Evolutionary conservation across 1,139 yeast species (phyloP), one percentile per base, ranked within the genome.

Genomic region (Geotrichum candidum): DNA sequence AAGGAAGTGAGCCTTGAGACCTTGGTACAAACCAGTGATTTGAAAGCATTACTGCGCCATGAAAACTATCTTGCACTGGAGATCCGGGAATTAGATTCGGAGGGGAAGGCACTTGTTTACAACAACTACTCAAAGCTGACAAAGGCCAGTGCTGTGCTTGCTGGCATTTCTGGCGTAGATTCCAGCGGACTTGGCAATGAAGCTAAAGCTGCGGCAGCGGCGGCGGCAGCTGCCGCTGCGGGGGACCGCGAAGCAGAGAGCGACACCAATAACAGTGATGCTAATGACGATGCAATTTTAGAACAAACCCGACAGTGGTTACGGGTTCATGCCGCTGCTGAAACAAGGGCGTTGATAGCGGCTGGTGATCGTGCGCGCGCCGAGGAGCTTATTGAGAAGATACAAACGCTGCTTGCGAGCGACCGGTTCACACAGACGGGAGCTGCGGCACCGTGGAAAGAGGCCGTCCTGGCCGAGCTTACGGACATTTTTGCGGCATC

Each of bases 41-140:
- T 74, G 31, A 66, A 69, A 60, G 68, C 65, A 10, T 67, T 77
- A 22, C 64, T 76, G 29, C 65, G 65, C 59, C 67, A 69, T 10
- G 77, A 73, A 53, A 75, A 72, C 62, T 67, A 68, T 58, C 68
- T 77, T 56, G 65, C 70, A 46, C 69, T 67, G 41, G 79, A 77
- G 52, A 69, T 76, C 38, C 67, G 73, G 31, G 70, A 74, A 4
- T 69, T 78, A 38, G 77, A 77, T 51, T 75, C 78, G 57, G 79
- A 77, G 58, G 78, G 77, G 56, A 78, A 78, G 65, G 78, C 80
- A 22, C 70, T 78, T 35, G 80, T 78, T 1, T 78, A 78, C 65
- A 77, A 78, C 65, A 78, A 78, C 64, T 78, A 78, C 68, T 72
- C 74, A 56, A 76, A 77, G 59, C 72, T 77, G 54, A 77, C 77